Evolutionary conservation across 305 asterid genomes (phyloP), one percentile per base, ranked within the genome.

Genomic region (Caryopteris hybrid): DNA sequence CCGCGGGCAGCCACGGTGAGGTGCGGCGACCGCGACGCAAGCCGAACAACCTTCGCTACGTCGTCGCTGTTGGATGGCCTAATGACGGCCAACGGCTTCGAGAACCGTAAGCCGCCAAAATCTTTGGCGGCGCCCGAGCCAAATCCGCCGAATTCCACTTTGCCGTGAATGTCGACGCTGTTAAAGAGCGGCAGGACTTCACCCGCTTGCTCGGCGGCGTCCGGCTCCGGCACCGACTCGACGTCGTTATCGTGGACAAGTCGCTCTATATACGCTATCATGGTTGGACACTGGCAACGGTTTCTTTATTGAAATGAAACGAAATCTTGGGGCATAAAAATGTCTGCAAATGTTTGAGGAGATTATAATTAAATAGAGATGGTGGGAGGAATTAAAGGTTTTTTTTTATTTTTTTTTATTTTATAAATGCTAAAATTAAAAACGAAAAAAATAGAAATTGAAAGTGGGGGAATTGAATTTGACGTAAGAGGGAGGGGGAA

Each of bases 1-100:
- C 99, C 99, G 65, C 92, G 85, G 47, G 99, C 97, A 3, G 99
- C 92, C 14, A 91, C 96, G 68, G 97, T 83, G 45, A 93, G 80
- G 71, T 77, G 57, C 11, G 79, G 87, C 11, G 86, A 76, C 18
- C 84, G 77, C 0, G 80, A 67, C 41, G 90, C 95, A 0, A 78
- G 66, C 43, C 76, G 70, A 1, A 93, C 45, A 2, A 84, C 88
- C 71, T 75, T 74, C 6, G 90, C 85, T 27, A 93, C 85, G 78
- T 93, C 99, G 22, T 68, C 89, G 61, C 68, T 67, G 58, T 45
- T 76, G 64, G 79, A 56, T 0, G 99, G 92, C 0, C 65, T 61
- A 9, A 93, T 33, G 51, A 93, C 87, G 36, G 97, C 95, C 2
- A 86, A 52, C 17, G 99, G 95, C 50, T 76, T 79, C 5, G 83